Conservation (phyloP, 352 stramenopile species). For the Phytophthora aleatoria region DNA sequence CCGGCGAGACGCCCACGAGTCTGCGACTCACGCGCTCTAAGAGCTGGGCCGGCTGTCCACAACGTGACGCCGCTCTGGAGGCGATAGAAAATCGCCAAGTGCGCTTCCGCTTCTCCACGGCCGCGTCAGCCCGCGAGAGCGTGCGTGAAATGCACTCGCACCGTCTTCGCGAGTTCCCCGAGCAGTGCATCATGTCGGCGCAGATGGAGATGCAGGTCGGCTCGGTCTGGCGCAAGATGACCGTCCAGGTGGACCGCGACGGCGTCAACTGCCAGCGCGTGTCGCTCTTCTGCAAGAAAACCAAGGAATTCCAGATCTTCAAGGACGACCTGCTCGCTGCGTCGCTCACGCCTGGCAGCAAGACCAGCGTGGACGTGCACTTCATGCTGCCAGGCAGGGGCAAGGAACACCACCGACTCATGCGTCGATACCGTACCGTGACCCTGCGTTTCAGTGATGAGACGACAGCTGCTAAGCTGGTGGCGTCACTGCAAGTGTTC, state of each 20-base stretch:
- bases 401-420: slow-evolving; percentile 56
- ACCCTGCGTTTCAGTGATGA: slow-evolving; percentile 44
- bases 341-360: slow-evolving; percentile 28
- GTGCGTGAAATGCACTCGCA: slow-evolving; percentile 78
- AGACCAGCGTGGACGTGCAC: slow-evolving; percentile 53
- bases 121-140: slow-evolving; percentile 56
- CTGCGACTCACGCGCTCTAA: slow-evolving; percentile 47
- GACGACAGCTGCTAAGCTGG: slow-evolving; percentile 36
- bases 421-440: slow-evolving; percentile 55
- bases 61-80: slow-evolving; percentile 55
- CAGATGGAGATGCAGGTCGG: slow-evolving; percentile 50
- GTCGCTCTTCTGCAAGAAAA: slow-evolving; percentile 69
- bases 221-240: slow-evolving; percentile 59
- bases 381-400: slow-evolving; percentile 67
- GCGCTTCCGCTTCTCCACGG: slow-evolving; percentile 66
- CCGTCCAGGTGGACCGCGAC: slow-evolving; percentile 54
- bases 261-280: slow-evolving; percentile 56
- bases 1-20: slow-evolving; percentile 16
- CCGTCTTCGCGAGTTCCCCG: slow-evolving; percentile 59
- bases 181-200: slow-evolving; percentile 38
- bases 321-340: slow-evolving; percentile 66
- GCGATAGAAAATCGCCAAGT: slow-evolving; percentile 63
- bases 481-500: slow-evolving; percentile 51
- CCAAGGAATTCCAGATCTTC: slow-evolving; percentile 50
- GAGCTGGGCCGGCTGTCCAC: slow-evolving; percentile 52